These are phyloP conservation scores for Saccharomyces pastorianus DNA, from an alignment of 1,139 yeast species.

Conservation along the genomic window DNA sequence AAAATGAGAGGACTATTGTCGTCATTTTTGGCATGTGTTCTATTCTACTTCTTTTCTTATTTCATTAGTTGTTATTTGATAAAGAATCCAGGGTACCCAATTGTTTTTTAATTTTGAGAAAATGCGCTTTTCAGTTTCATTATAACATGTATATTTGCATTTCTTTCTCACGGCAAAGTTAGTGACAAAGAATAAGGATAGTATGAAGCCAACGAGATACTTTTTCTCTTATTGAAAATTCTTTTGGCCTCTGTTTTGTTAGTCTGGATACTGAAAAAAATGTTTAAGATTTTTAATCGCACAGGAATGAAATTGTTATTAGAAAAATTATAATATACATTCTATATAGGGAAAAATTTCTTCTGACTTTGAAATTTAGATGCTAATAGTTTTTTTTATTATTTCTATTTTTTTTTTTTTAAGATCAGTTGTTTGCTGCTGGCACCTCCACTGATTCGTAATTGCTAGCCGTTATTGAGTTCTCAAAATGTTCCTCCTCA, in stretches of 20 bases:
- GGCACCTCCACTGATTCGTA: not conserved
- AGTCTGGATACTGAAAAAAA: not conserved
- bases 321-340: slow-evolving; percentile 5
- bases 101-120: slow-evolving; percentile 10
- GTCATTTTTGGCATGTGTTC: slow-evolving; percentile 15
- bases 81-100: slow-evolving; percentile 38
- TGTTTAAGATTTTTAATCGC: not conserved
- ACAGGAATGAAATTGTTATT: not conserved
- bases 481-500: slow-evolving; percentile 38
- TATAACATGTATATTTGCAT: not conserved
- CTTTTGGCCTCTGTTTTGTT: not conserved
- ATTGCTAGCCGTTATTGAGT: slow-evolving; percentile 1
- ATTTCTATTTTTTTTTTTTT: not conserved
- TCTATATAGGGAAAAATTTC: not conserved
- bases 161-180: not conserved
- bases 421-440: not conserved
- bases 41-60: slow-evolving; percentile 32
- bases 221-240: not conserved
- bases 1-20: slow-evolving; percentile 18
- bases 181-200: not conserved
- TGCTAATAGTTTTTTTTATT: not conserved
- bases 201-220: not conserved
- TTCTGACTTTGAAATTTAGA: not conserved
- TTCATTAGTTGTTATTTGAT: slow-evolving; percentile 33
- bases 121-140: slow-evolving; percentile 1